Base-by-base conservation (phyloP, 179 eudicot species). In the Silene noctiflora region DNA sequence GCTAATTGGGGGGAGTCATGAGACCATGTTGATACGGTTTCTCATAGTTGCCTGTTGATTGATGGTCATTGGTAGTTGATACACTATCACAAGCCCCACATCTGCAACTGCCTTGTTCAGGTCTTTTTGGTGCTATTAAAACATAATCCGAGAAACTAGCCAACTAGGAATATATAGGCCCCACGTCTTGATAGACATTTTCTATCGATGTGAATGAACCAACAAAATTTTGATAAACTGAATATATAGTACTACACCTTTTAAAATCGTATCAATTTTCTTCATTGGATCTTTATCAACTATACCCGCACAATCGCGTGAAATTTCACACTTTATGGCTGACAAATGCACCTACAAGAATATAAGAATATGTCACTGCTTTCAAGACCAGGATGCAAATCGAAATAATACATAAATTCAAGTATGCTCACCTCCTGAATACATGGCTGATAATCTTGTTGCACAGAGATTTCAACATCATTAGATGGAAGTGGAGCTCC, bases 381-480 rank as follows among this genome's bases (percentile, higher is more conserved):
- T 17, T 76, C 19, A 70, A 75, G 42, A 63, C 33, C 56, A 60
- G 48, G 60, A 22, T 22, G 48, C 58, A 53, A 56, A 55, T 24
- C 21, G 27, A 55, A 74, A 60, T 56, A 64, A 71, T 29, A 24
- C 58, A 73, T 1, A 24, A 61, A 42, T 44, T 14, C 44, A 65
- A 20, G 21, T 5, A 60, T 25, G 10, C 16, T 19, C 19, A 20
- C 46, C 16, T 48, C 48, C 51, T 20, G 39, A 17, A 27, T 66
- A 62, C 74, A 44, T 81, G 84, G 89, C 85, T 78, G 86, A 73
- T 24, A n/a, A 39, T 67, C 74, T 61, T 74, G 67, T 72, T 71
- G 69, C 13, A 72, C 76, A 77, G 33, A 79, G 51, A 59, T 69
- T 80, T 78, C 85, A 73, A 42, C 25, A 60, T 68, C 80, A 22